Evolutionary conservation across 2,329 filamentous ascomycete genomes (phyloP), one percentile per base, ranked within the genome.

Genomic region (Alternaria gaisen): DNA sequence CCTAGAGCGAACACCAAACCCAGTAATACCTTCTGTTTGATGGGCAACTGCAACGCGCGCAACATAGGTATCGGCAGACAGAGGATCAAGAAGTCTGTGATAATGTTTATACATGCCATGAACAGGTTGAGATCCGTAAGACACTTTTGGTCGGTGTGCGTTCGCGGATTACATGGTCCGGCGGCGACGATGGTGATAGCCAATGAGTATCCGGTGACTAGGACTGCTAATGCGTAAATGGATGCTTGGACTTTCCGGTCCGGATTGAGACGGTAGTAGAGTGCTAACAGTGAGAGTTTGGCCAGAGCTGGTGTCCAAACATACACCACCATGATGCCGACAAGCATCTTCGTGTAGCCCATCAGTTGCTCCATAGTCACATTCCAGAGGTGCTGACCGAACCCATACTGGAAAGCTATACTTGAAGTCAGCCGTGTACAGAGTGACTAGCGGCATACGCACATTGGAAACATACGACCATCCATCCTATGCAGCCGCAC

Each of bases 21-120:
- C 10, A 77, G 64, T 10, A 77, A 61, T 18, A 70, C 26, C 58
- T 76, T 77, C 53, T 77, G 70, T n/a, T 61, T 63, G 20, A 44
- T 18, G n/a, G 63, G 63, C 20, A 77, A 63, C n/a, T 72, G 66
- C 28, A 78, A 58, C 26, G 63, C 64, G 44, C 47, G 53, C 42
- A 71, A 22, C 64, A 67, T 67, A 3, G 60, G 63, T 43, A 70
- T 43, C 20, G 77, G 77, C 4, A 79, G 56, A 2, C 73, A 52
- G 5, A 74, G 64, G n/a, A 78, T 74, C 22, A 70, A 59, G n/a
- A 76, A 60, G 61, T 79, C 77, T 26, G 75, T 78, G 11, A 73
- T 51, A 46, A 79, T 78, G 41, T 78, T 79, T 57, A 78, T 67
- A 26, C 67, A 60, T 2, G 63, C 58, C 63, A 64, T 63, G 42